These are phyloP conservation scores for Vitis riparia DNA, from an alignment of 164 flowering plant species.

Conservation along the genomic window DNA sequence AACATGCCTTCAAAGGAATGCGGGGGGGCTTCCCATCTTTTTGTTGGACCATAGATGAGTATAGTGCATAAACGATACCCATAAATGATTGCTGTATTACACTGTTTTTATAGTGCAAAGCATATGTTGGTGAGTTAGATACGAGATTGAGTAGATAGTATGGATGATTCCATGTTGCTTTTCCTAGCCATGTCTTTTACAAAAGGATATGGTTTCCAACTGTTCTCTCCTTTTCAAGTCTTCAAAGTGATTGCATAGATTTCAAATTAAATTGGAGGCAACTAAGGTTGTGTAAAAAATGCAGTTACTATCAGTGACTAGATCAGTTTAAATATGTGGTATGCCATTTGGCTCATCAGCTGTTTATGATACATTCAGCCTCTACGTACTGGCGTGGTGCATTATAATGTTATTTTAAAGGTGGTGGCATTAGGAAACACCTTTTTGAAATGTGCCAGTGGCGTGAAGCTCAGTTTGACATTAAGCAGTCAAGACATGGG, in stretches of 20 bases:
- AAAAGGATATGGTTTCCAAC: not conserved
- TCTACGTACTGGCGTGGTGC: not conserved
- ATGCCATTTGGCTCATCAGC: not conserved
- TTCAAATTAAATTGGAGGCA: no score
- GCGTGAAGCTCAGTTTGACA: not conserved
- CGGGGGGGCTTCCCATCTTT: not conserved
- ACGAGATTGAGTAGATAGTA: not conserved
- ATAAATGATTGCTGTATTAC: constrained; percentile 6
- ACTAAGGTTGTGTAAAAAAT: no score
- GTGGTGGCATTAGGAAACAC: constrained; percentile 7
- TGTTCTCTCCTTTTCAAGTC: not conserved
- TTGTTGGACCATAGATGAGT: not conserved
- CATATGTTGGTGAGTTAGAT: not conserved
- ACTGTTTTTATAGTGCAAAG: not conserved
- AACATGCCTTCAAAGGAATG: constrained; percentile 11
- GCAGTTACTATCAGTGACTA: no score
- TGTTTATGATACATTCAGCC: constrained; percentile 5
- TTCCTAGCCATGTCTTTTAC: not conserved
- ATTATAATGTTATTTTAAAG: not conserved
- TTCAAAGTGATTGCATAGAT: no score
- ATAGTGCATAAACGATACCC: not conserved
- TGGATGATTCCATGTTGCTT: not conserved
- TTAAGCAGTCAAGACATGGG: not conserved
- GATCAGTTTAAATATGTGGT: no score
- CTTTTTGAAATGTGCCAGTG: constrained; percentile 7